These are phyloP conservation scores for Botrytis aclada DNA, from an alignment of 2,329 filamentous ascomycete species.

Conservation along the genomic window DNA sequence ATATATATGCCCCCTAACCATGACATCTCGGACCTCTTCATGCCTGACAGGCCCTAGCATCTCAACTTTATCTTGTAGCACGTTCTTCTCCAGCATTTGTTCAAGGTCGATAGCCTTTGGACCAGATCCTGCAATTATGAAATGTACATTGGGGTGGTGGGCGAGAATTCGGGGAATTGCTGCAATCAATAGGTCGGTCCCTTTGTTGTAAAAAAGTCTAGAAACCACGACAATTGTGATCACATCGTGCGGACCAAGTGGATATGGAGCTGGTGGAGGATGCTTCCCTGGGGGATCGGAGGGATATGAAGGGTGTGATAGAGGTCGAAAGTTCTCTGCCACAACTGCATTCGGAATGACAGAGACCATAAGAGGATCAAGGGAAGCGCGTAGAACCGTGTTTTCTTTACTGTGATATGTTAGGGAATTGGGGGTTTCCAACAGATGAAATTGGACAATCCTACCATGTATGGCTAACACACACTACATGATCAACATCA, in stretches of 20 bases:
- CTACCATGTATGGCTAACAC: slow-evolving; percentile 95
- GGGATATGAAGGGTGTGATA: slow-evolving; percentile 50
- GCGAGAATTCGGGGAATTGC: slow-evolving; percentile 90
- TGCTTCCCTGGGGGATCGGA: slow-evolving; percentile 39
- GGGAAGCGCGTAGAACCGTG: slow-evolving; percentile 86
- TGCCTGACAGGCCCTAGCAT: slow-evolving; percentile 90
- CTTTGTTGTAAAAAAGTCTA: slow-evolving; percentile 97
- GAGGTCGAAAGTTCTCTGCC: slow-evolving; percentile 87
- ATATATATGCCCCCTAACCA: slow-evolving; percentile 96
- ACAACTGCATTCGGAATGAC: slow-evolving; percentile 98
- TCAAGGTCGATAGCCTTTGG: slow-evolving; percentile 97
- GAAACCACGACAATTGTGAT: slow-evolving; percentile 98
- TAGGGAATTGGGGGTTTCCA: slow-evolving; percentile 23
- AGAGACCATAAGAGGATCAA: slow-evolving; percentile 95
- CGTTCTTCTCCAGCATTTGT: slow-evolving; percentile 95
- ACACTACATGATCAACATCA: slow-evolving; percentile 97
- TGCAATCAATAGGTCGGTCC: slow-evolving; percentile 93
- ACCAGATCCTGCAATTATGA: slow-evolving; percentile 93
- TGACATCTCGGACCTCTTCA: slow-evolving; percentile 94
- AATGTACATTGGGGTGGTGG: slow-evolving; percentile 86
- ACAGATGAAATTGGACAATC: slow-evolving; percentile 29
- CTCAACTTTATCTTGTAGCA: slow-evolving; percentile 88
- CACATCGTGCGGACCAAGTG: slow-evolving; percentile 75
- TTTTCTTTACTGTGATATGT: slow-evolving; percentile 77
- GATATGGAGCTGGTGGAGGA: slow-evolving; percentile 53